These are phyloP conservation scores for Pythium pyrilobum DNA, from an alignment of 352 stramenopile species.

Conservation along the genomic window DNA sequence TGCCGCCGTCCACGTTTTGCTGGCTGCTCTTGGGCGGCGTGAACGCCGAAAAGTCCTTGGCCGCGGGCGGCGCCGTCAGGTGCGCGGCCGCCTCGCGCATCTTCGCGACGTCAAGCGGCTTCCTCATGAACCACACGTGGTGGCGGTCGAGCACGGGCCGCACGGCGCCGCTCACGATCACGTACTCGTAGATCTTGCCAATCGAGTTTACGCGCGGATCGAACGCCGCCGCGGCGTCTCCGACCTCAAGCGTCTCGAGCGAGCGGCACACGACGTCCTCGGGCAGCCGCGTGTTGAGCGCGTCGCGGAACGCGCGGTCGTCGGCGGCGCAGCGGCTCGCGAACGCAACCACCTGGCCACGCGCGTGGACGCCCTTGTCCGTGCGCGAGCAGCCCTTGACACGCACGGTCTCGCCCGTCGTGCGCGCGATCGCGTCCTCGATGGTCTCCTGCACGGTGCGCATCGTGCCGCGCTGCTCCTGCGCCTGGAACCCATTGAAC, in stretches of 20 bases:
- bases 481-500: conserved; percentile 81
- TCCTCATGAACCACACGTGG: conserved; percentile 55
- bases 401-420: conserved; percentile 61
- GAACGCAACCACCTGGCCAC: conserved; percentile 89
- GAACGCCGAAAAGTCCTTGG: conserved; percentile 69
- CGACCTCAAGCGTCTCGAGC: conserved; percentile 13
- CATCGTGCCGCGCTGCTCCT: conserved; percentile 42
- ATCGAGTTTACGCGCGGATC: conserved; percentile 46
- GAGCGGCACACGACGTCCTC: conserved; percentile 48
- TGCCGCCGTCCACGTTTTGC: conserved; percentile 24
- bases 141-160: conserved; percentile 45
- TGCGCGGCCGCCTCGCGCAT: conserved; percentile 41
- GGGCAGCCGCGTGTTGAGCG: conserved; percentile 69
- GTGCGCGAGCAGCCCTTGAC: conserved; percentile 89
- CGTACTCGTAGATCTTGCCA: conserved; percentile 67
- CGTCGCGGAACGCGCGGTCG: conserved; percentile 46
- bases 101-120: conserved; percentile 40
- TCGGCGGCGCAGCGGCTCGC: conserved; percentile 50
- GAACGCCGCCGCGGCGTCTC: conserved; percentile 24
- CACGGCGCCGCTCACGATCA: conserved; percentile 39
- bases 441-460: conserved; percentile 70
- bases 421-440: conserved; percentile 62
- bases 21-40: conserved; percentile 42
- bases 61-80: conserved; percentile 22
- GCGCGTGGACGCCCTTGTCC: conserved; percentile 90